Evolutionary conservation across 805 yeast genomes (phyloP).

Genomic region (Kluyveromyces aestuarii): DNA sequence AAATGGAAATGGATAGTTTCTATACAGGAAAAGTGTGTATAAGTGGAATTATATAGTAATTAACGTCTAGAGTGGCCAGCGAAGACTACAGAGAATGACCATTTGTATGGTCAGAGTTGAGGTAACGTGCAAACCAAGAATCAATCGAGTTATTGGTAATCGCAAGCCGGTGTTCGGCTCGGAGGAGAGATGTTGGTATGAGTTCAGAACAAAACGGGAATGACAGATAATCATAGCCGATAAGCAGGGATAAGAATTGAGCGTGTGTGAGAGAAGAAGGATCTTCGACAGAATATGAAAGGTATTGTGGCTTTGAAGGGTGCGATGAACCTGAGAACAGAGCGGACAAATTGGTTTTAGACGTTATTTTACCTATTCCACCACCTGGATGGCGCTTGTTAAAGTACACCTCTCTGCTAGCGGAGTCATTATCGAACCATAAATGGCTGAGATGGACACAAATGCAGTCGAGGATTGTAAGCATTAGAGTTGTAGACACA

Average conservation of each 20-base stretch:
- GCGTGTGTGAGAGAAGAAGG: background rate
- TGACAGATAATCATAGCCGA: background rate
- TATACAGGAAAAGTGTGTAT: no score
- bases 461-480: constrained; percentile 71
- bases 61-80: background rate
- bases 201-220: background rate
- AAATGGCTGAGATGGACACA: constrained; percentile 65
- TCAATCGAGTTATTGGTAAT: background rate
- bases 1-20: no score
- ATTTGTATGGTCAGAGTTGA: background rate
- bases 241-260: background rate
- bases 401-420: constrained; percentile 46
- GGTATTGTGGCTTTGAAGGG: background rate
- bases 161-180: constrained; percentile 1
- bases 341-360: background rate
- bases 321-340: no score
- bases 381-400: constrained; percentile 86
- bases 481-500: constrained; percentile 66
- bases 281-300: background rate
- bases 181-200: background rate
- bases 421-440: constrained; percentile 43
- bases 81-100: background rate
- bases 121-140: background rate
- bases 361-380: constrained; percentile 50
- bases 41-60: no score